Base-by-base conservation (phyloP, 148 eudicot genomes). In the Rhododendron vialii region DNA sequence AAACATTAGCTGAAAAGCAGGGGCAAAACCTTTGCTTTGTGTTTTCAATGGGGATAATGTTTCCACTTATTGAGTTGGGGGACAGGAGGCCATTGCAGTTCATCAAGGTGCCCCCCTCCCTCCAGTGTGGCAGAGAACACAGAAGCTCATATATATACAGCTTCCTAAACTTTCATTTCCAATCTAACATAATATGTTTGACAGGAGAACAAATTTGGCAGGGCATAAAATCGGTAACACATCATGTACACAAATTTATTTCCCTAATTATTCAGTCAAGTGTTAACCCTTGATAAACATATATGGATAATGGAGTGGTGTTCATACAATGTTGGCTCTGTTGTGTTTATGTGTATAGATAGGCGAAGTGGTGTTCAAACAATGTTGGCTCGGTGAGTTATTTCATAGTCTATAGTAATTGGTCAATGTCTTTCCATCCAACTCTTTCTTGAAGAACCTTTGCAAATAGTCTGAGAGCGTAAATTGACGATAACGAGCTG, bases 401-500 rank as follows among this genome's bases (percentile, higher is more conserved):
- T 45, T 22, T 84, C 76, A 87, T 55, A 87, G 18, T 82, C 85
- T 90, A 73, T 89, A 90, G 85, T 86, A 85, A 82, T 86, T 86
- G 47, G 85, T 90, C 87, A 93, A 84, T 78, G 89, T 82, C 87
- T 91, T 93, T 38, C 93, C 93, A 80, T 87, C 93, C 80, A 93
- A 26, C 84, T 87, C 98, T 89, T 89, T 95, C 7, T 86, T 81
- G 84, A 92, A 92, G 90, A 92, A 93, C 86, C 89, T 91, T 33
- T 26, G 82, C 85, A 91, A 35, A 87, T 83, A 92, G 45, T 93
- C 94, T 1, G 89, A 17, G 48, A 86, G 87, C 13, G 83, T 82
- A 81, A 93, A 89, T 53, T 91, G 86, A 67, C 86, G 75, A 83
- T 90, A 93, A 12, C 59, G 83, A 9, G 98, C 96, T 18, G 96